Percentiles rank a stretch among this genome's conserved stretches.
Conservation (phyloP, 768 basidiomycete species). For the Amanita polypyramis region DNA sequence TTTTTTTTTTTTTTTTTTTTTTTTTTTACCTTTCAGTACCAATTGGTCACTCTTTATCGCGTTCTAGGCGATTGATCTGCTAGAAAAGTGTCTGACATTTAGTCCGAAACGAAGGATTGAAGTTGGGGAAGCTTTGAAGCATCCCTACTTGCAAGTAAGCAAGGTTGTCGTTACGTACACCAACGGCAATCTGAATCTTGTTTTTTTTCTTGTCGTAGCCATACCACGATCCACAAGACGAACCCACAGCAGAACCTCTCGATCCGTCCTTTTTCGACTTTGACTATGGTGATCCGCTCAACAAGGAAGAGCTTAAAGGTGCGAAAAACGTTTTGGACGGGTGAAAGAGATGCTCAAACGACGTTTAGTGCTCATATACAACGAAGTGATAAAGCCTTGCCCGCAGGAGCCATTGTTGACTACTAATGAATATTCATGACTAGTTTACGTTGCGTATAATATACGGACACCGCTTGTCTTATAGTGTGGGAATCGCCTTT, state of each 20-base stretch:
- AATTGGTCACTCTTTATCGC: conserved; percentile 34
- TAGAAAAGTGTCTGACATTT: conserved; percentile 41
- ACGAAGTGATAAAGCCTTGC: conserved; percentile 4
- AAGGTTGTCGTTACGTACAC: conserved; percentile 65
- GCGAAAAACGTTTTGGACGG: neutral
- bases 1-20: no score
- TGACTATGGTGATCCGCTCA: conserved; percentile 28
- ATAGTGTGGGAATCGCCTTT: neutral
- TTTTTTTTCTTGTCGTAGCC: neutral
- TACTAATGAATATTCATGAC: conserved; percentile 5
- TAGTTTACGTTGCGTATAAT: conserved; percentile 1
- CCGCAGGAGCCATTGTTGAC: neutral
- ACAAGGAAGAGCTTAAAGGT: conserved; percentile 7
- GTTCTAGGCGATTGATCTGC: neutral
- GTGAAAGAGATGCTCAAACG: neutral
- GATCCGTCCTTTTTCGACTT: conserved; percentile 87
- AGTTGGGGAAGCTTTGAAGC: conserved; percentile 72
- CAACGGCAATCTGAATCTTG: conserved; percentile 14
- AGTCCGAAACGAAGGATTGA: conserved; percentile 80
- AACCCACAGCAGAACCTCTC: conserved; percentile 72
- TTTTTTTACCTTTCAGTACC: conserved; percentile 60
- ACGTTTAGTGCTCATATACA: conserved; percentile 5
- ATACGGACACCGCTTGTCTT: neutral
- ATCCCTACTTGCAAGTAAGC: conserved; percentile 42
- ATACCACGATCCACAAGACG: conserved; percentile 77